phyloP scores from a whole-genome alignment of 2,329 filamentous ascomycete genomes.

The Didymella pomorum region DNA sequence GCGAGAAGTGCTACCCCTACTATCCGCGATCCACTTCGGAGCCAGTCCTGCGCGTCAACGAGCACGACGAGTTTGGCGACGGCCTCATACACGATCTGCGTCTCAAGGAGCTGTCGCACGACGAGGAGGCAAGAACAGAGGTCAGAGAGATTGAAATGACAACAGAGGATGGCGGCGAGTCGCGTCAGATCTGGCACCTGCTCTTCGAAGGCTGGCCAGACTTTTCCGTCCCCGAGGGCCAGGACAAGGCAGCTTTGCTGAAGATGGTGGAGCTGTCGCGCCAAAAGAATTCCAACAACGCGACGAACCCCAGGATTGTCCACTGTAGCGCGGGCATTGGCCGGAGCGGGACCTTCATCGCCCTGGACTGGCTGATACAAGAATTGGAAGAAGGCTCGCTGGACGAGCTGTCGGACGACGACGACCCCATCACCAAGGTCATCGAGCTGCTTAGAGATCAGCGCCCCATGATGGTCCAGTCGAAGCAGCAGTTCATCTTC shows the following conservation, averaged over 20 bases:
- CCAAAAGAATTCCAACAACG: constrained; percentile 59
- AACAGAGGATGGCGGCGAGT: constrained; percentile 55
- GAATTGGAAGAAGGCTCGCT: constrained; percentile 81
- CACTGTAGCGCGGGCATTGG: constrained; percentile 87
- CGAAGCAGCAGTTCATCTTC: constrained; percentile 82
- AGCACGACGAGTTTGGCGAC: constrained; percentile 70
- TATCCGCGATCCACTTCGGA: constrained; percentile 66
- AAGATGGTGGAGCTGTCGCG: constrained; percentile 73
- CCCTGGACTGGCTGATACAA: constrained; percentile 87
- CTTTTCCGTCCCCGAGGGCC: constrained; percentile 78
- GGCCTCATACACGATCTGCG: constrained; percentile 73
- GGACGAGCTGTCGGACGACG: constrained; percentile 55
- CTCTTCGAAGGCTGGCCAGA: constrained; percentile 91
- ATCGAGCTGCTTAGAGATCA: constrained; percentile 86
- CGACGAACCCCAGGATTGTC: constrained; percentile 73
- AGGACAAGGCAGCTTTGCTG: constrained; percentile 73
- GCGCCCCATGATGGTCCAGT: constrained; percentile 94
- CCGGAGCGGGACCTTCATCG: constrained; percentile 93
- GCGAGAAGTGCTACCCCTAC: constrained; percentile 89
- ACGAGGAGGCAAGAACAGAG: constrained; percentile 68
- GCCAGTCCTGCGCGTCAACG: constrained; percentile 63
- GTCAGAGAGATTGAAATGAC: constrained; percentile 73
- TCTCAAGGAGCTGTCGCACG: constrained; percentile 63
- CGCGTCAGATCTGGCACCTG: constrained; percentile 80
- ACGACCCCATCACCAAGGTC: constrained; percentile 77